Evolutionary conservation across 768 basidiomycete genomes (phyloP).

Genomic region (Russula dissimulans): DNA sequence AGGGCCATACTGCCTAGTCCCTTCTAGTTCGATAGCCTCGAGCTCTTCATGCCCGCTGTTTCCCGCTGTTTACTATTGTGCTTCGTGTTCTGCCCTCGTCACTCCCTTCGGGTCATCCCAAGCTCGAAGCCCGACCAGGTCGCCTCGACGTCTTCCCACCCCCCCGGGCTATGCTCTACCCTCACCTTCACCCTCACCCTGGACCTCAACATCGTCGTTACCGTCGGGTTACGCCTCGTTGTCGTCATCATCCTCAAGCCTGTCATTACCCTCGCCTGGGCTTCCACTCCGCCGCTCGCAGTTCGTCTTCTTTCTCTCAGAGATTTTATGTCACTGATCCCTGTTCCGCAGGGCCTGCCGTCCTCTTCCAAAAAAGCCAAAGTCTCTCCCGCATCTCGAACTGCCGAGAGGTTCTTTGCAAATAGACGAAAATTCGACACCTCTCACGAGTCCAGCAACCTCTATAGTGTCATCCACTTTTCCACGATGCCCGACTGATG

Average conservation of each 20-base stretch:
- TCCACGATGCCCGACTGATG: neutral
- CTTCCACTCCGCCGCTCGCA: neutral
- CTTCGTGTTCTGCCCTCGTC: neutral
- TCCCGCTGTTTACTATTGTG: neutral
- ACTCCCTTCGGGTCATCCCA: neutral
- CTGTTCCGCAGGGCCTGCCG: neutral
- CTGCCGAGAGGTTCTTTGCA: too few relatives aligned
- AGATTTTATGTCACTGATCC: neutral
- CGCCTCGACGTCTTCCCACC: constrained; percentile 1
- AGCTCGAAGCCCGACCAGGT: neutral
- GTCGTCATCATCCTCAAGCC: neutral
- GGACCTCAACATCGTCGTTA: too few relatives aligned
- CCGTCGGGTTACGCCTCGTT: neutral
- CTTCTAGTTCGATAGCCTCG: neutral
- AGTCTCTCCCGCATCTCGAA: neutral
- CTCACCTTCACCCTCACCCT: neutral
- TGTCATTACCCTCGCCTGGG: neutral
- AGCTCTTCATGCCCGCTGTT: neutral
- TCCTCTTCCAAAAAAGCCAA: constrained; percentile 13
- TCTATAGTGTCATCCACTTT: neutral
- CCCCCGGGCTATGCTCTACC: neutral
- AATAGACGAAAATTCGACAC: neutral
- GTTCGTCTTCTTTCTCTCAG: neutral
- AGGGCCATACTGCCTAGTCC: neutral
- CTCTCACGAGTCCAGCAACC: neutral